phyloP scores from a whole-genome alignment of 768 basidiomycete species.

The Pleurotus eryngii region DNA sequence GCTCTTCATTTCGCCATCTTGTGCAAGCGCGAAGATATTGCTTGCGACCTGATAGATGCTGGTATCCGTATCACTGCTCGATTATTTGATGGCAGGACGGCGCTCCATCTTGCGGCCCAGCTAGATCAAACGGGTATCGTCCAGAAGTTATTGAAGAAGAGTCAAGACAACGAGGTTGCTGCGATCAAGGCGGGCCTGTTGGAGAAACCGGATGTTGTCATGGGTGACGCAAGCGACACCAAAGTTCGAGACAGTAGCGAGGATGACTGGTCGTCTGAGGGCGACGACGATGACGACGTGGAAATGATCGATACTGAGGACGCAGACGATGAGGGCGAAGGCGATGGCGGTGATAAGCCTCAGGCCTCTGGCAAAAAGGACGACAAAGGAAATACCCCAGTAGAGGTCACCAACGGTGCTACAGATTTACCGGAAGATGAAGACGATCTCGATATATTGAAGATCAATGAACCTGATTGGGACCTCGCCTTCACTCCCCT shows the following conservation, averaged over 20 bases:
- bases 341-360: slow-evolving; percentile 17
- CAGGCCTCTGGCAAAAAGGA: not conserved
- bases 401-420: slow-evolving; percentile 15
- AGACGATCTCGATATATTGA: slow-evolving; percentile 53
- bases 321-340: slow-evolving; percentile 22
- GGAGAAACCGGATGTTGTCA: slow-evolving; percentile 20
- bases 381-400: slow-evolving; percentile 9
- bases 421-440: slow-evolving; percentile 42
- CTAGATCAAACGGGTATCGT: slow-evolving; percentile 38
- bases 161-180: slow-evolving; percentile 33
- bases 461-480: slow-evolving; percentile 54
- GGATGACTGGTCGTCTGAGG: slow-evolving; percentile 48
- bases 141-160: slow-evolving; percentile 49
- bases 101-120: slow-evolving; percentile 57
- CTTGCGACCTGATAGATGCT: slow-evolving; percentile 48
- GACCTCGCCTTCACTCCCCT: slow-evolving; percentile 54
- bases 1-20: slow-evolving; percentile 57
- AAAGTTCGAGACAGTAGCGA: slow-evolving; percentile 38
- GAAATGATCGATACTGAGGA: slow-evolving; percentile 21
- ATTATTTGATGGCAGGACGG: slow-evolving; percentile 52
- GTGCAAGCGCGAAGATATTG: slow-evolving; percentile 41
- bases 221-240: slow-evolving; percentile 19
- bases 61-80: slow-evolving; percentile 54
- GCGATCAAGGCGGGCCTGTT: slow-evolving; percentile 18
- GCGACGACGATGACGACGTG: slow-evolving; percentile 26